Base-by-base conservation (phyloP, 164 flowering plant genomes). In the Dillenia turbinata region DNA sequence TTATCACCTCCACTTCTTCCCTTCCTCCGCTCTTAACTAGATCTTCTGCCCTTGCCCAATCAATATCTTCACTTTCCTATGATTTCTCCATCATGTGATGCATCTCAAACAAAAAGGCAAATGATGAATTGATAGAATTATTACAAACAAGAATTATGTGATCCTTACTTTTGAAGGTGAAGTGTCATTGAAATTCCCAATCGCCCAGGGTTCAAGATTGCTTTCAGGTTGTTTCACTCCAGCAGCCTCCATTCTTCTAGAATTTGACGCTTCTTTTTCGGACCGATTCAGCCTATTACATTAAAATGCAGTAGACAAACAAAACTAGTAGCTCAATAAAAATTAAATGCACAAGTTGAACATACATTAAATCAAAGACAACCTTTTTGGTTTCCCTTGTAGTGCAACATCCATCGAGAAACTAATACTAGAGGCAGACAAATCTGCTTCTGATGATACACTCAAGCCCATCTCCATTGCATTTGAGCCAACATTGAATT, bases 1-100 rank as follows among this genome's bases (percentile, higher is more conserved):
- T 92, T 64, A 92, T 79, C 61, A 87, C 56, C 75, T 92, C 98
- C 69, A 87, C 95, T 49, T 86, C 88, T 64, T 49, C 84, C 65
- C 84, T 83, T 54, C 61, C 69, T 75, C 85, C 81, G 12, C 77
- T 73, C 70, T 63, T 79, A 52, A 75, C 67, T 62, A 87, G 63
- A 54, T 70, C 59, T 73, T 82, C 91, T 56, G 86, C 92, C 76
- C 77, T 81, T 47, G 54, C 54, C 98, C 98, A 92, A 66, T 86
- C 87, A 66, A 57, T 66, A 59, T 75, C 85, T 78, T 89, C 90
- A 56, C n/a, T 65, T 59, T 75, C 81, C 92, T 82, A 62, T 24
- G 68, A 40, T 15, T 43, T 50, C 13, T 26, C 52, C 40, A 26
- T 26, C 40, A 26, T 26, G 40, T 26, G 5, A 26, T 26, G 40